Percentiles rank a stretch among this genome's conserved stretches.
Conservation (phyloP, 2,329 filamentous ascomycete species). For the Phyllosticta citribraziliensis region DNA sequence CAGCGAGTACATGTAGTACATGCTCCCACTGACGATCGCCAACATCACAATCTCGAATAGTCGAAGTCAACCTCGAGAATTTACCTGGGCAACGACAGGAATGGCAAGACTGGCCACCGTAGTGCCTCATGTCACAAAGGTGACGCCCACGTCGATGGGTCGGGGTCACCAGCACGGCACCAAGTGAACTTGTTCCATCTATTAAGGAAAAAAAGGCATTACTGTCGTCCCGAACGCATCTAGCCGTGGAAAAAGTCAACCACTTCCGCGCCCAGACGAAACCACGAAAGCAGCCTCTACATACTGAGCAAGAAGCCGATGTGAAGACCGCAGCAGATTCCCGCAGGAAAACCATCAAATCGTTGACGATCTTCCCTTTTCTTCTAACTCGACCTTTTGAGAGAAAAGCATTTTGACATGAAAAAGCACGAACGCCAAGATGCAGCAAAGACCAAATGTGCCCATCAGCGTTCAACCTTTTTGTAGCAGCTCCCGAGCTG, state of each 20-base stretch:
- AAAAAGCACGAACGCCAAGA: constrained; percentile 31
- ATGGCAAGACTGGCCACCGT: background rate
- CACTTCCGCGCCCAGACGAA: constrained; percentile 25
- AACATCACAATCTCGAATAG: background rate
- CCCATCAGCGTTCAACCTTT: constrained; percentile 18
- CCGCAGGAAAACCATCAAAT: constrained; percentile 16
- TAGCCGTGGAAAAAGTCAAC: constrained; percentile 20
- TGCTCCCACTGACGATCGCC: background rate
- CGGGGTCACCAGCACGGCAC: background rate
- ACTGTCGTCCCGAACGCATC: constrained; percentile 28
- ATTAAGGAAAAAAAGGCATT: constrained; percentile 27
- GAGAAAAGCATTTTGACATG: constrained; percentile 29
- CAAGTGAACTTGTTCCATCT: constrained; percentile 15
- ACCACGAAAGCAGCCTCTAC: constrained; percentile 20
- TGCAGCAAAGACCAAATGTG: constrained; percentile 24
- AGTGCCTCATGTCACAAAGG: background rate
- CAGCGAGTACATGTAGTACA: background rate
- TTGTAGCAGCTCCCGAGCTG: constrained; percentile 13
- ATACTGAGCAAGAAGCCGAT: constrained; percentile 19
- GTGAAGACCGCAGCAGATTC: constrained; percentile 23
- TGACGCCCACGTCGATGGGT: background rate
- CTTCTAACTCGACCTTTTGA: constrained; percentile 26
- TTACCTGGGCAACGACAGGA: background rate
- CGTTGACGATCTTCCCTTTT: constrained; percentile 16
- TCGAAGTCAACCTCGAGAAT: too few species aligned